Percentiles rank a stretch among this genome's conserved stretches.
Evolutionary conservation across 2,329 filamentous ascomycete species (phyloP).

Genomic region (Aspergillus candidus): DNA sequence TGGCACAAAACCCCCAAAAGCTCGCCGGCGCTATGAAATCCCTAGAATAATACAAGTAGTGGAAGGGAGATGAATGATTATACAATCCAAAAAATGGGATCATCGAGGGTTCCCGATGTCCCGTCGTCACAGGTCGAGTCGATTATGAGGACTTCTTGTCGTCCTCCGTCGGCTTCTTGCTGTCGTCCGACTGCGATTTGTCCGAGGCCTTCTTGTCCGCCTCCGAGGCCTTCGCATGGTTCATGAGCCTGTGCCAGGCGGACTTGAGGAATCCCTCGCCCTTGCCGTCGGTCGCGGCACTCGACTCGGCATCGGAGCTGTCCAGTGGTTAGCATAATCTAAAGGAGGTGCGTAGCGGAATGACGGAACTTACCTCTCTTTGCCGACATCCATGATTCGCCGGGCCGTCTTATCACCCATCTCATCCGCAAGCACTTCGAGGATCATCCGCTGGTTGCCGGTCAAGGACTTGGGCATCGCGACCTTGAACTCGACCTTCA

Average conservation of each 20-base stretch:
- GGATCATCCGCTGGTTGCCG: constrained; percentile 82
- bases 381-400: constrained; percentile 77
- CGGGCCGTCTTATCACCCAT: constrained; percentile 89
- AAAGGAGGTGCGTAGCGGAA: not conserved
- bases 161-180: constrained; percentile 13
- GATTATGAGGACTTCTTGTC: constrained; percentile 28
- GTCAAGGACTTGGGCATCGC: constrained; percentile 91
- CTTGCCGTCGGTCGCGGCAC: constrained; percentile 42
- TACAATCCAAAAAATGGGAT: too few relatives aligned
- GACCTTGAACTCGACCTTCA: constrained; percentile 92
- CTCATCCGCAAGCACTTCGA: constrained; percentile 95
- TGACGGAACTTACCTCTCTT: constrained; percentile 48
- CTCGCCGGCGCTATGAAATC: constrained; percentile 37
- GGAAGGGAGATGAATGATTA: constrained; percentile 14
- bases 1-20: constrained; percentile 18
- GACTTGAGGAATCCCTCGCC: constrained; percentile 88
- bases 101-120: too few relatives aligned
- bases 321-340: constrained; percentile 5
- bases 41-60: constrained; percentile 26
- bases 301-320: constrained; percentile 20
- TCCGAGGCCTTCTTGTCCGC: constrained; percentile 22
- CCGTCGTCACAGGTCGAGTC: constrained; percentile 24
- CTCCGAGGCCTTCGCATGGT: constrained; percentile 46
- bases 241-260: constrained; percentile 88
- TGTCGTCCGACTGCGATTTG: constrained; percentile 10